Evolutionary conservation across 2,329 filamentous ascomycete genomes (phyloP).

Genomic region (Ceratocystis ficicola): DNA sequence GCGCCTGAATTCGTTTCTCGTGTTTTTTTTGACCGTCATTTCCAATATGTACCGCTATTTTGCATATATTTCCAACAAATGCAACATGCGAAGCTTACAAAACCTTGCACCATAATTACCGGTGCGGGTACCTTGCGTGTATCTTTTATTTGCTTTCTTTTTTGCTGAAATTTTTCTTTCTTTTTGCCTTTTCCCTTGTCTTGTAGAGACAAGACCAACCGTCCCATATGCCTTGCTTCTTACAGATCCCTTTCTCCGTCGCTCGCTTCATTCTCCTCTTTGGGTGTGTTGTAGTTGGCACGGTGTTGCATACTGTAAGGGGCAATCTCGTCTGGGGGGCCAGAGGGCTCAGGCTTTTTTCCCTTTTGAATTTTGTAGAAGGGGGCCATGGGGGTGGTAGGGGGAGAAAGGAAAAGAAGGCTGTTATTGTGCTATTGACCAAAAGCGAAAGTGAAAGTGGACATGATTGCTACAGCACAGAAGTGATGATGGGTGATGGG

Average conservation of each 20-base stretch:
- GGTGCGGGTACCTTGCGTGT: slow-evolving; percentile 8
- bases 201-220: neutral
- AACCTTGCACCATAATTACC: slow-evolving; percentile 18
- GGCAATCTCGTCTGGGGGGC: slow-evolving; percentile 7
- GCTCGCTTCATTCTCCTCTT: slow-evolving; percentile 1
- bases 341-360: neutral
- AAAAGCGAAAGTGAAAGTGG: slow-evolving; percentile 10
- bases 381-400: neutral
- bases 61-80: neutral
- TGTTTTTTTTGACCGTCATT: neutral
- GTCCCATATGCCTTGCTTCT: slow-evolving; percentile 12
- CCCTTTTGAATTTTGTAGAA: neutral
- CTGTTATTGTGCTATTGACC: neutral
- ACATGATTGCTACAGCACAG: slow-evolving; percentile 6
- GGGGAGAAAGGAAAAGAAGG: neutral
- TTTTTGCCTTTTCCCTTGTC: neutral
- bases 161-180: slow-evolving; percentile 16
- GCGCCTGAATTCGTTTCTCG: neutral
- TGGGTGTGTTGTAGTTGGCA: neutral
- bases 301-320: neutral
- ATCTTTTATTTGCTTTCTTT: slow-evolving; percentile 17
- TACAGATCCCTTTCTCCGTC: neutral
- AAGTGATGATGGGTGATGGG: neutral
- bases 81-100: neutral
- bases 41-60: neutral